A percentile compares a stretch with the other conserved stretches of the same genome.
These are phyloP conservation scores for Graphilbum sp. DNA, from an alignment of 2,329 filamentous ascomycete genomes.

Conservation along the genomic window DNA sequence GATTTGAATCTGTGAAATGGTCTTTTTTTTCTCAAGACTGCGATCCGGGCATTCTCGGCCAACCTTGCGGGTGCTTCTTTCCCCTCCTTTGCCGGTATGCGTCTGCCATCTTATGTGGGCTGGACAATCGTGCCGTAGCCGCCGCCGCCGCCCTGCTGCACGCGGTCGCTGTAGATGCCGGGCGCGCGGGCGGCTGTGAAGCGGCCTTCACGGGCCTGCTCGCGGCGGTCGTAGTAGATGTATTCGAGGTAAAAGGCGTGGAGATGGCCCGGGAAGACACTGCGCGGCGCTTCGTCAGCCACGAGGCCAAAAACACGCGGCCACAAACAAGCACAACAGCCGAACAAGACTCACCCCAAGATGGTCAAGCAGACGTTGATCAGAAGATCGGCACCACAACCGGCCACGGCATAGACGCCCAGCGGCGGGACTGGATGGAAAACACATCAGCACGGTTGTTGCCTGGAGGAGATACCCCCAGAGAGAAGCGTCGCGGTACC, in stretches of 20 bases:
- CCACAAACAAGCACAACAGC: background rate
- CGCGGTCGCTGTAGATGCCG: conserved; percentile 54
- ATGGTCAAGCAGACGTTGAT: conserved; percentile 53
- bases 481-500: background rate
- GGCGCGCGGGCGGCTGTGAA: conserved; percentile 39
- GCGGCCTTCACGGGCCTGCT: conserved; percentile 42
- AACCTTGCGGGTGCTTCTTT: too few species aligned
- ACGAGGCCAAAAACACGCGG: background rate
- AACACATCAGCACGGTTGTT: background rate
- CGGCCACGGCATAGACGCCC: conserved; percentile 46
- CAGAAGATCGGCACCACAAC: conserved; percentile 47
- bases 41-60: too few species aligned
- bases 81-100: too few species aligned
- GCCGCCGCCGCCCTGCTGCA: conserved; percentile 55
- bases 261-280: conserved; percentile 63
- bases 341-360: conserved; percentile 31
- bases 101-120: conserved; percentile 6
- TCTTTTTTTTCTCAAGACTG: too few species aligned
- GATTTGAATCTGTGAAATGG: too few species aligned
- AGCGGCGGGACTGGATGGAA: conserved; percentile 41
- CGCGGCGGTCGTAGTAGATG: conserved; percentile 61
- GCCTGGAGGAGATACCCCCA: too few species aligned
- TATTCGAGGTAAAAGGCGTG: conserved; percentile 74
- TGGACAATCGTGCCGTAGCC: conserved; percentile 19
- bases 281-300: conserved; percentile 12